These are phyloP conservation scores for Lobosporangium transversale DNA, from an alignment of 192 early-diverging fungal species.

Conservation along the genomic window DNA sequence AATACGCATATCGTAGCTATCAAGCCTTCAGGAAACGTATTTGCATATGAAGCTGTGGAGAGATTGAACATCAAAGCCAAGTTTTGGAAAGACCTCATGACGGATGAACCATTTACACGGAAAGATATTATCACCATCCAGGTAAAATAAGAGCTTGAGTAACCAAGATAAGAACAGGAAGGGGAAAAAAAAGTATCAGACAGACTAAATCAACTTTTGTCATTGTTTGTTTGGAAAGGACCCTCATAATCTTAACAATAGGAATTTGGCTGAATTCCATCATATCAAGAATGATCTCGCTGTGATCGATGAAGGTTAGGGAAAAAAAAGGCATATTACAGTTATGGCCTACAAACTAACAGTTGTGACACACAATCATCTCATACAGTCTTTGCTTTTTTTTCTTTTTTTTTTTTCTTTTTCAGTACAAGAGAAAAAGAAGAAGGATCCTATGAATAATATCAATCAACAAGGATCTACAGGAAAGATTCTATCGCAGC, in stretches of 20 bases:
- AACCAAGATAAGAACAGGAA: not conserved
- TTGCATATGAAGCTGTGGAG: conserved; percentile 85
- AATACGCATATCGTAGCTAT: conserved; percentile 89
- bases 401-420: not conserved
- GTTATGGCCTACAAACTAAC: too few species aligned
- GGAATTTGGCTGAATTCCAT: conserved; percentile 79
- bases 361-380: too few species aligned
- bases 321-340: not conserved
- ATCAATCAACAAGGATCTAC: conserved; percentile 64
- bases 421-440: conserved; percentile 56
- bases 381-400: not conserved
- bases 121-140: conserved; percentile 92
- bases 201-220: too few species aligned
- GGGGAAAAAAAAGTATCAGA: not conserved
- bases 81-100: conserved; percentile 88
- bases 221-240: conserved; percentile 62
- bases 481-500: conserved; percentile 39
- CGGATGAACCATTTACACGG: conserved; percentile 85
- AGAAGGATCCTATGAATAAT: conserved; percentile 63
- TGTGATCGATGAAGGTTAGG: conserved; percentile 61
- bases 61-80: conserved; percentile 87
- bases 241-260: conserved; percentile 76
- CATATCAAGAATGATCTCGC: conserved; percentile 76
- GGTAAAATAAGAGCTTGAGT: too few species aligned
- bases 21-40: conserved; percentile 88